Conservation (phyloP, 805 yeast genomes). For the Sugiyamaella qingdaonensis region DNA sequence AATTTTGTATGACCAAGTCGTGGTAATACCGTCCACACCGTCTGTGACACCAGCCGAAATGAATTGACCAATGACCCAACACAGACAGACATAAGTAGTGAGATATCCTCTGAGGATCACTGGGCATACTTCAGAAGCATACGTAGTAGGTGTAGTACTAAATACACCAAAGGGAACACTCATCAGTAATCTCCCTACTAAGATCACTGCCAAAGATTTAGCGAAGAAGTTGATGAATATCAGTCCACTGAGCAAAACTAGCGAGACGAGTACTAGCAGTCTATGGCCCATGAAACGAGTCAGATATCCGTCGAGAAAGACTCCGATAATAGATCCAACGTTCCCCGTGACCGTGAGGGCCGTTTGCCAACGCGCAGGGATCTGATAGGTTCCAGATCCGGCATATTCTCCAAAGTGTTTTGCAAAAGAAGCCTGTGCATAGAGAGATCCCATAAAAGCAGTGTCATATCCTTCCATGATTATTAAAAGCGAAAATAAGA, state of each 20-base stretch:
- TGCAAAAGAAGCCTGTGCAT: conserved; percentile 43
- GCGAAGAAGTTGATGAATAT: conserved; percentile 48
- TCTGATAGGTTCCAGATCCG: conserved; percentile 5
- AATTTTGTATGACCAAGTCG: conserved; percentile 37
- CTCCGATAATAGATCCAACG: conserved; percentile 44
- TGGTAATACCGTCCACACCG: conserved; percentile 29
- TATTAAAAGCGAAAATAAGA: conserved; percentile 40
- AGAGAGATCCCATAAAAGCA: conserved; percentile 39
- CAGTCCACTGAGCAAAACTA: conserved; percentile 34
- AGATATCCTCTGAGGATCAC: conserved; percentile 45
- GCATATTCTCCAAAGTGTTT: conserved; percentile 38
- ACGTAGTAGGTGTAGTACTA: conserved; percentile 46
- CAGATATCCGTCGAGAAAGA: conserved; percentile 41
- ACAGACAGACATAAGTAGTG: conserved; percentile 47
- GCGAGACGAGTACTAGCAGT: conserved; percentile 36
- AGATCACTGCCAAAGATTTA: conserved; percentile 33
- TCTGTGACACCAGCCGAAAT: conserved; percentile 49
- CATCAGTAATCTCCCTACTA: conserved; percentile 37
- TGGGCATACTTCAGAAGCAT: conserved; percentile 56
- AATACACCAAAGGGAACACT: conserved; percentile 50
- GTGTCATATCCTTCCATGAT: conserved; percentile 50
- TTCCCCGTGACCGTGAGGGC: conserved; percentile 21
- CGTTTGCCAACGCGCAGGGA: conserved; percentile 26
- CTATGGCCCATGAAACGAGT: conserved; percentile 47
- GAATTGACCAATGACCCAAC: conserved; percentile 57